These are phyloP conservation scores for Arctium minus DNA, from an alignment of 129 eudicot genomes.

Conservation along the genomic window DNA sequence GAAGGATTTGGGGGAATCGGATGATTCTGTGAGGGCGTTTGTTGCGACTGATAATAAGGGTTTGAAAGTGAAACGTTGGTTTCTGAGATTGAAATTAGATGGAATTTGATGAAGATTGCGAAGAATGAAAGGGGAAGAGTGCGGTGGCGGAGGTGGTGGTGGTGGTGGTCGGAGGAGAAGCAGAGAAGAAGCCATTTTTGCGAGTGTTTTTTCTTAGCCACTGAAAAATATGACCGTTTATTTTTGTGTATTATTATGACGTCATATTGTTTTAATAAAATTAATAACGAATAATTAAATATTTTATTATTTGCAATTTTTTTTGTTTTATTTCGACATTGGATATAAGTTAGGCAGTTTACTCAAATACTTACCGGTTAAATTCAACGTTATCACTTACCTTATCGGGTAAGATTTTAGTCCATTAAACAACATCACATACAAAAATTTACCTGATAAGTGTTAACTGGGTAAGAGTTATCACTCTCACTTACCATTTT, in stretches of 20 bases:
- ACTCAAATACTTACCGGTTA: too few relatives aligned
- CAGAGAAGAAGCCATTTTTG: conserved; percentile 35
- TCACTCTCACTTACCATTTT: too few relatives aligned
- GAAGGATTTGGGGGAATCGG: conserved; percentile 58
- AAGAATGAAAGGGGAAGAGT: conserved; percentile 14
- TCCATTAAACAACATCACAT: too few relatives aligned
- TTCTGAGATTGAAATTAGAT: conserved; percentile 11
- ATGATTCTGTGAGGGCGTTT: conserved; percentile 64
- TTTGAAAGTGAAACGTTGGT: conserved; percentile 20
- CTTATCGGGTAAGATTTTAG: too few relatives aligned
- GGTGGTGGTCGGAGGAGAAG: conserved; percentile 33
- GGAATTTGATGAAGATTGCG: conserved; percentile 21
- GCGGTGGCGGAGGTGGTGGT: conserved; percentile 17
- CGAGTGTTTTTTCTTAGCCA: conserved; percentile 17
- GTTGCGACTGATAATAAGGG: conserved; percentile 35
- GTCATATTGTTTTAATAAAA: not conserved
- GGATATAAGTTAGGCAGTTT: too few relatives aligned
- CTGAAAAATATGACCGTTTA: conserved; percentile 14
- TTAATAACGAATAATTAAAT: too few relatives aligned
- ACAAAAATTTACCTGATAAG: too few relatives aligned
- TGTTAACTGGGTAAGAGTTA: too few relatives aligned
- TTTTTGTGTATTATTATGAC: not conserved
- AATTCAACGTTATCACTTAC: too few relatives aligned
- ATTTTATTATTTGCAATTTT: too few relatives aligned
- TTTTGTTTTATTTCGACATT: too few relatives aligned